phyloP scores from a whole-genome alignment of 345 rosid species.

The Mallotus nudiflorus region DNA sequence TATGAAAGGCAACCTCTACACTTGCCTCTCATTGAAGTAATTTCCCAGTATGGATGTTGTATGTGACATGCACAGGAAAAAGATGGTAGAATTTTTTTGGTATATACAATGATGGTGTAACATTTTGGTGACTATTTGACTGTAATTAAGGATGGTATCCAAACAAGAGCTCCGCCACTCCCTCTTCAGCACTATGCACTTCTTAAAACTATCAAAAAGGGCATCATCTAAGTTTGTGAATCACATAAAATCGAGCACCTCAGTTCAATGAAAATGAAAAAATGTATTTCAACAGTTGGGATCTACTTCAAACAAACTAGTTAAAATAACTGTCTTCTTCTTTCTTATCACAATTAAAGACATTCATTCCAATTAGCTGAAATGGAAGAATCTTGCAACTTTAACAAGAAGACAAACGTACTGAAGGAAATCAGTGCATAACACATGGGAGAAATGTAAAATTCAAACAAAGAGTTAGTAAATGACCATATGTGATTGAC shows the following conservation, averaged over 20 bases:
- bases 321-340: constrained; percentile 1
- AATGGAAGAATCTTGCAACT: background rate
- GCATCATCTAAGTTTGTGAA: background rate
- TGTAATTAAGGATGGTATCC: background rate
- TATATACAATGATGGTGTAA: background rate
- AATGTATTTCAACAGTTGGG: background rate
- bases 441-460: background rate
- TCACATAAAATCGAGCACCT: background rate
- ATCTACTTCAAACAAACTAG: constrained; percentile 3
- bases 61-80: background rate
- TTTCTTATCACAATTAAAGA: background rate
- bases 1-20: background rate
- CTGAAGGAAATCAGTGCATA: background rate
- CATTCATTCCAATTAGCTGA: constrained; percentile 1
- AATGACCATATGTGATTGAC: background rate
- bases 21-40: background rate
- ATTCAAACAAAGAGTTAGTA: background rate
- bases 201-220: background rate
- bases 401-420: background rate
- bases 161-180: background rate
- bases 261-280: background rate
- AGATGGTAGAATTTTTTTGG: background rate
- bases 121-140: background rate
- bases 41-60: background rate
- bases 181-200: background rate